These are phyloP conservation scores for Candida germanica DNA, from an alignment of 805 yeast genomes.

Conservation along the genomic window DNA sequence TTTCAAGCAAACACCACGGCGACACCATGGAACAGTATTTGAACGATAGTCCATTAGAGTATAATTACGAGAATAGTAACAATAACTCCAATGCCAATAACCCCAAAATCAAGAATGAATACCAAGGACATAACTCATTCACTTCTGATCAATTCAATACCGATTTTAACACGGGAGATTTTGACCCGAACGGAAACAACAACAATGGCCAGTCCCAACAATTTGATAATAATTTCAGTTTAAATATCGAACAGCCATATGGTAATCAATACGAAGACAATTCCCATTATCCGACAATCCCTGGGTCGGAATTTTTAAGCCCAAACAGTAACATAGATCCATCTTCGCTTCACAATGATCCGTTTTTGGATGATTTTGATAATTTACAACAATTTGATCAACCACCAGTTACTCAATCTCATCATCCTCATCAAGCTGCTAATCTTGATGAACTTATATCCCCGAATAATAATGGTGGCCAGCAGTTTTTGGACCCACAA, in stretches of 20 bases:
- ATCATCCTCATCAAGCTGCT: conserved; percentile 17
- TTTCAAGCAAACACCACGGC: not conserved
- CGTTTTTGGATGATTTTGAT: conserved; percentile 31
- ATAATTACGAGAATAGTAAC: conserved; percentile 6
- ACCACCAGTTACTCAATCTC: conserved; percentile 10
- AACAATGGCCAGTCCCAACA: not conserved
- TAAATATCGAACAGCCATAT: conserved; percentile 15
- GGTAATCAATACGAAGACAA: conserved; percentile 3
- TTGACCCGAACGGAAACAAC: not conserved
- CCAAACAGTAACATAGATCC: conserved; percentile 9
- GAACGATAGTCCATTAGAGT: conserved; percentile 31
- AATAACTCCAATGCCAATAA: conserved; percentile 4
- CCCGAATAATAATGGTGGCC: conserved; percentile 20
- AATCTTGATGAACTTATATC: conserved; percentile 38
- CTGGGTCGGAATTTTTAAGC: conserved; percentile 14
- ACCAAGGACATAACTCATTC: conserved; percentile 1
- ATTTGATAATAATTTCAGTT: conserved; percentile 10
- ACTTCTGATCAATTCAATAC: not conserved
- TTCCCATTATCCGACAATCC: conserved; percentile 11
- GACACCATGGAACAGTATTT: conserved; percentile 28
- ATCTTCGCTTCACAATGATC: conserved; percentile 20
- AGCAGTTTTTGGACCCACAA: conserved; percentile 31
- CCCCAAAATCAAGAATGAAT: conserved; percentile 3
- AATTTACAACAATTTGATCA: conserved; percentile 8
- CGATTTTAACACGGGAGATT: not conserved